Conservation (phyloP, 2,329 filamentous ascomycete genomes). For the Rutstroemia sydowiana region DNA sequence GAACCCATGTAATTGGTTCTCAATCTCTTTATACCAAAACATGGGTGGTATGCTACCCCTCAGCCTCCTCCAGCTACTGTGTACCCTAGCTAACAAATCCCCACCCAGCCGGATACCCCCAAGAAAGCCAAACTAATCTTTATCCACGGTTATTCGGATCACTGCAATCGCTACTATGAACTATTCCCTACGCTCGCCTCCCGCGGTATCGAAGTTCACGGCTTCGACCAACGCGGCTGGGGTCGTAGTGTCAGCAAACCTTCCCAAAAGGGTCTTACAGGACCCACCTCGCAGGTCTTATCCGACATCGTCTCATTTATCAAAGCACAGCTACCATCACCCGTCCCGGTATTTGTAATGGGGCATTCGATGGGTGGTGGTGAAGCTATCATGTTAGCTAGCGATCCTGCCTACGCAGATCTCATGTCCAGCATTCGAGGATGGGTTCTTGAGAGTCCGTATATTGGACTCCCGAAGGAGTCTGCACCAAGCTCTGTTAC, state of each 20-base stretch:
- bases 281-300: slow-evolving; percentile 65
- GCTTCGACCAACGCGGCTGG: slow-evolving; percentile 87
- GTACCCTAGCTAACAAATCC: not conserved
- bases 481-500: slow-evolving; percentile 57
- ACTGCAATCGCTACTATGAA: slow-evolving; percentile 67
- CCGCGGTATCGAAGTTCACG: slow-evolving; percentile 66
- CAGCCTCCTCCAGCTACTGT: not conserved
- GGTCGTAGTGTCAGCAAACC: slow-evolving; percentile 60
- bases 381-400: slow-evolving; percentile 58
- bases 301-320: slow-evolving; percentile 75
- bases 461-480: slow-evolving; percentile 63
- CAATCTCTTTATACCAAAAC: slow-evolving; percentile 29
- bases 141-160: slow-evolving; percentile 86
- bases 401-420: slow-evolving; percentile 42
- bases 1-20: slow-evolving; percentile 25
- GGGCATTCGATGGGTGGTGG: slow-evolving; percentile 90
- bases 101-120: slow-evolving; percentile 21
- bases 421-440: slow-evolving; percentile 58
- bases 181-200: slow-evolving; percentile 65
- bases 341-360: slow-evolving; percentile 69
- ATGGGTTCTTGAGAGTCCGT: slow-evolving; percentile 70
- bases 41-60: slow-evolving; percentile 23
- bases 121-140: slow-evolving; percentile 67
- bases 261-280: slow-evolving; percentile 62
- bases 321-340: slow-evolving; percentile 44